A percentile compares a stretch with the other conserved stretches of the same genome.
phyloP scores from a whole-genome alignment of 495 filamentous ascomycete genomes.

The Paragyromitra xinjiangensis region DNA sequence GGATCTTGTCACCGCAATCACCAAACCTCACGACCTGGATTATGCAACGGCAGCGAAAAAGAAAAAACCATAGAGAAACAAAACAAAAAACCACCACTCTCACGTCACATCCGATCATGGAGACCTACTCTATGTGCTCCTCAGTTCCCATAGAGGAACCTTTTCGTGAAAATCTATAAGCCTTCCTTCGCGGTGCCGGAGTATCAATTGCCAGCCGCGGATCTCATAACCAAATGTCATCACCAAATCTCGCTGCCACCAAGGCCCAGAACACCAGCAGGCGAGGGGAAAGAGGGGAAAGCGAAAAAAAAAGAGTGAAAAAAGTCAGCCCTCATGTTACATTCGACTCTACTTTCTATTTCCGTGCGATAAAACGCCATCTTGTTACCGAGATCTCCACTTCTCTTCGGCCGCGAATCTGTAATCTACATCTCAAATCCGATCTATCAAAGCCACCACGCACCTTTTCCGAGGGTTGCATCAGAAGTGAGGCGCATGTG shows the following conservation, averaged over 20 bases:
- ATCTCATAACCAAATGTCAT: slow-evolving; percentile 5
- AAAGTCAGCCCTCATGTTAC: neutral
- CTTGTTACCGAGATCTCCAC: slow-evolving; percentile 1
- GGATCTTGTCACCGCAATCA: slow-evolving; percentile 2
- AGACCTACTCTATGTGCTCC: slow-evolving; percentile 13
- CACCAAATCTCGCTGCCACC: neutral
- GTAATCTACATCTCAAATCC: slow-evolving; percentile 1
- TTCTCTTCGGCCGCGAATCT: slow-evolving; percentile 24
- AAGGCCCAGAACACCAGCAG: neutral
- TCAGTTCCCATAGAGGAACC: neutral
- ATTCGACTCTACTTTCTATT: neutral
- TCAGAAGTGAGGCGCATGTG: slow-evolving; percentile 1
- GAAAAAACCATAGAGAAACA: slow-evolving; percentile 9
- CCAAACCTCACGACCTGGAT: slow-evolving; percentile 13
- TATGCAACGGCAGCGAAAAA: neutral
- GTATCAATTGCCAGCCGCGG: neutral
- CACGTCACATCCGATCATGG: slow-evolving; percentile 16
- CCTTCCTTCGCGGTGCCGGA: neutral
- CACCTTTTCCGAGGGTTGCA: neutral
- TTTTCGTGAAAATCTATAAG: slow-evolving; percentile 5
- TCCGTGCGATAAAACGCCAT: neutral
- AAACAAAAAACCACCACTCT: neutral
- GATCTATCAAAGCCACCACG: slow-evolving; percentile 11
- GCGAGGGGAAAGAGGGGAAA: neutral
- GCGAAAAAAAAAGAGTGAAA: neutral